Percentiles rank a stretch among this genome's conserved stretches.
Conservation (phyloP, 2,329 filamentous ascomycete genomes). For the Diaporthe ampelina region DNA sequence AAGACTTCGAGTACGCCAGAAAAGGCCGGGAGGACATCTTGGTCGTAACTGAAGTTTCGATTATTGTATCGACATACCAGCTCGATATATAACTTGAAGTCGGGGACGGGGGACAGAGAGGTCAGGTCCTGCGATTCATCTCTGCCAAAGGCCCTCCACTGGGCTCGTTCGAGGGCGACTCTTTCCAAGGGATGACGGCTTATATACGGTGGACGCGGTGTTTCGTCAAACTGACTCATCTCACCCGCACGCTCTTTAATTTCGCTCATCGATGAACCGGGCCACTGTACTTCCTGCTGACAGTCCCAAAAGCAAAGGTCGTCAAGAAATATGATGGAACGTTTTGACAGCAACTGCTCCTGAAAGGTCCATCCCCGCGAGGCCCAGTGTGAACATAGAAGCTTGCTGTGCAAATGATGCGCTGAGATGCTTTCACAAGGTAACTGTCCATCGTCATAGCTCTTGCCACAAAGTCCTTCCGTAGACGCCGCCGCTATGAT, state of each 20-base stretch:
- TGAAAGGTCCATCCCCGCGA: conserved; percentile 19
- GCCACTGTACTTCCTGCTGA: not conserved
- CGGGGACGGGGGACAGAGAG: not conserved
- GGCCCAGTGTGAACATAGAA: not conserved
- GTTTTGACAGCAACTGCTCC: conserved; percentile 22
- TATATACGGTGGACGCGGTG: not conserved
- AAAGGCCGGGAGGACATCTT: conserved; percentile 9
- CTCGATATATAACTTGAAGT: conserved; percentile 17
- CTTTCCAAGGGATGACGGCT: not conserved
- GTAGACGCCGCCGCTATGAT: conserved; percentile 35
- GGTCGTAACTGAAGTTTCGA: not conserved
- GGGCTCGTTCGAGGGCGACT: not conserved
- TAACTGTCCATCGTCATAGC: not conserved
- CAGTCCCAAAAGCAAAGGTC: conserved; percentile 24
- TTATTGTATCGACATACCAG: conserved; percentile 25
- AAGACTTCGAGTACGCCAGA: conserved; percentile 8
- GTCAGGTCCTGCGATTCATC: not conserved
- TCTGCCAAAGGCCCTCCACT: not conserved
- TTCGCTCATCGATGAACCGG: not conserved
- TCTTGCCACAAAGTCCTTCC: not conserved
- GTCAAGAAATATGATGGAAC: conserved; percentile 13
- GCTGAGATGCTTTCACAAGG: not conserved
- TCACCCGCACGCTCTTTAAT: not conserved
- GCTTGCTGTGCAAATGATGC: not conserved
- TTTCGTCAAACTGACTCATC: not conserved